Percentiles rank a stretch among this genome's conserved stretches.
phyloP scores from a whole-genome alignment of 208 protist genomes.

The Acanthamoeba lugdunensis region DNA sequence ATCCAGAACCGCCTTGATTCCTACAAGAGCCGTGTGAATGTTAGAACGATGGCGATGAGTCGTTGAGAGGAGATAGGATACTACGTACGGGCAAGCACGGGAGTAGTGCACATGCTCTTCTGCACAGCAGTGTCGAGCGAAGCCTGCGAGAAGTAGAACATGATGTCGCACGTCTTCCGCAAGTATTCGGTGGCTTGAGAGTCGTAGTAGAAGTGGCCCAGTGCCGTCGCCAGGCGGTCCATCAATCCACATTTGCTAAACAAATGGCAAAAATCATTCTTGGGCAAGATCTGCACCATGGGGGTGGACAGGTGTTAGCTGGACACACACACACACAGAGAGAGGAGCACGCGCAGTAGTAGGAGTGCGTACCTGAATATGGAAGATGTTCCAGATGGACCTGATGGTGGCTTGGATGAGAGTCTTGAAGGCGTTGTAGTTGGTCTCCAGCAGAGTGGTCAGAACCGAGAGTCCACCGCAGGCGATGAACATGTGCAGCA shows the following conservation, averaged over 20 bases:
- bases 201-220: constrained; percentile 71
- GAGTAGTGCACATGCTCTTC: constrained; percentile 63
- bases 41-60: not conserved
- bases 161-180: constrained; percentile 69
- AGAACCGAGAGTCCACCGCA: constrained; percentile 86
- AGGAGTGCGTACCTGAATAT: constrained; percentile 77
- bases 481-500: constrained; percentile 89
- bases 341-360: not conserved
- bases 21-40: constrained; percentile 47
- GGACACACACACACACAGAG: not conserved
- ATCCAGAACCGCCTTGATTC: constrained; percentile 83
- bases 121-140: constrained; percentile 70
- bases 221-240: constrained; percentile 65
- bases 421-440: constrained; percentile 60
- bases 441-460: constrained; percentile 82
- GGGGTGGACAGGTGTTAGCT: not conserved
- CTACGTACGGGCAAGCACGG: constrained; percentile 43
- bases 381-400: constrained; percentile 80
- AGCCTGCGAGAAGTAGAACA: constrained; percentile 74
- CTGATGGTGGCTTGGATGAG: constrained; percentile 71
- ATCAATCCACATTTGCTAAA: constrained; percentile 80
- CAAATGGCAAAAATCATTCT: constrained; percentile 85
- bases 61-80: not conserved
- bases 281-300: constrained; percentile 75
- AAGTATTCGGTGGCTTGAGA: constrained; percentile 34